Evolutionary conservation across 2,329 filamentous ascomycete genomes (phyloP).

Genomic region (Ascochyta rabiei): DNA sequence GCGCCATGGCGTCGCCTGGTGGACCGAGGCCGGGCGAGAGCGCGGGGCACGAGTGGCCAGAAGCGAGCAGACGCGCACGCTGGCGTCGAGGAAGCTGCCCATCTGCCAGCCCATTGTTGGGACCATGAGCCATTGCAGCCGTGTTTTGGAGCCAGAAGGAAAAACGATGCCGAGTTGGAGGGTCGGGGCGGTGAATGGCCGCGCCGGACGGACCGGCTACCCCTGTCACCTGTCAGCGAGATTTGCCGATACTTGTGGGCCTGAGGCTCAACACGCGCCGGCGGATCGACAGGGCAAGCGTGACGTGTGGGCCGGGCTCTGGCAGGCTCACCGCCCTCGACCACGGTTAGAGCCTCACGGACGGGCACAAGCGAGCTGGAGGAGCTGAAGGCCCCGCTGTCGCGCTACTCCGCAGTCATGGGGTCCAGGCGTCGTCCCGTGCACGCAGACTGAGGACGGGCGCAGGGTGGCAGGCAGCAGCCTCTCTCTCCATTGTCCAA

Average conservation of each 20-base stretch:
- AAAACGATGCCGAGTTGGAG: conserved; percentile 1
- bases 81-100: background rate
- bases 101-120: conserved; percentile 1
- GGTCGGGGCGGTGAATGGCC: conserved; percentile 10
- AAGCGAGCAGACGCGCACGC: background rate
- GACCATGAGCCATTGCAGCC: conserved; percentile 7
- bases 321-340: conserved; percentile 8
- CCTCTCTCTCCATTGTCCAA: background rate
- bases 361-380: conserved; percentile 13
- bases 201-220: conserved; percentile 5
- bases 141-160: background rate
- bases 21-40: background rate
- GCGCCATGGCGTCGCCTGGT: conserved; percentile 11
- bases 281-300: background rate
- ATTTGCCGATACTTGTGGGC: conserved; percentile 15
- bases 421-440: conserved; percentile 3
- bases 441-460: background rate
- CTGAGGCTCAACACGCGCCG: conserved; percentile 11
- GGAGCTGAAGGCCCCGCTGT: conserved; percentile 5
- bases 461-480: background rate
- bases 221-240: conserved; percentile 4
- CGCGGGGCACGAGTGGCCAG: conserved; percentile 5
- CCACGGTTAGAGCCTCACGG: conserved; percentile 16
- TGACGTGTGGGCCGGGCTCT: no score
- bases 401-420: conserved; percentile 1